Evolutionary conservation across 2,329 filamentous ascomycete species (phyloP), one percentile per base, ranked within the genome.

Genomic region (Aspergillus nomiae): DNA sequence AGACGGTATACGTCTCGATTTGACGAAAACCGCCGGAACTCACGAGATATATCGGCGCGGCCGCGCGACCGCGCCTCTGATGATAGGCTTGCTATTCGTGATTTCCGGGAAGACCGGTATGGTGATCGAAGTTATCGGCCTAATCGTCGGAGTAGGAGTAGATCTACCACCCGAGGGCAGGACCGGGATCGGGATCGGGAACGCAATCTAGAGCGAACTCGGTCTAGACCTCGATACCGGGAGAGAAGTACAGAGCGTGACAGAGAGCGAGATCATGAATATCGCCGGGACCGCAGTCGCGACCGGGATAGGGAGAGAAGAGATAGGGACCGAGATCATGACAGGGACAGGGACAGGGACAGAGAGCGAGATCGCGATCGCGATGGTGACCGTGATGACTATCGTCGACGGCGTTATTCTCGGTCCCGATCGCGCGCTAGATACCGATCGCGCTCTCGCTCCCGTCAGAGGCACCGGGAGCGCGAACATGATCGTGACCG

Each of bases 51-150:
- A 7, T 74, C 74, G 36, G 66, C 67, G 41, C 69, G 73, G 55
- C 68, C 71, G 34, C 74, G 74, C 41, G 76, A 77, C 30, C 74
- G 77, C 46, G 70, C 73, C 21, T 62, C 69, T 34, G 75, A 77
- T 45, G 75, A 76, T n/a, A 73, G 71, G 36, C 70, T 72, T 51
- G 63, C 70, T 21, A 70, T 73, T 60, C 75, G 73, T 50, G 73
- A 72, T 58, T 76, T 70, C 64, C 72, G 71, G 32, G 62, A 65
- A 41, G 71, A 73, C 30, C 68, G 71, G 54, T 71, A 66, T 28
- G 70, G 70, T 46, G 73, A 76, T 58, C 66, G 69, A 63, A 73
- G 72, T 65, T 78, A 76, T 62, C 71, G 77, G 38, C 75, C 74
- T 45, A 63, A 57, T 51, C 72, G 71, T 60, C 74, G 74, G 41